Evolutionary conservation across 129 eudicot genomes (phyloP).

Genomic region (Logfia minima): DNA sequence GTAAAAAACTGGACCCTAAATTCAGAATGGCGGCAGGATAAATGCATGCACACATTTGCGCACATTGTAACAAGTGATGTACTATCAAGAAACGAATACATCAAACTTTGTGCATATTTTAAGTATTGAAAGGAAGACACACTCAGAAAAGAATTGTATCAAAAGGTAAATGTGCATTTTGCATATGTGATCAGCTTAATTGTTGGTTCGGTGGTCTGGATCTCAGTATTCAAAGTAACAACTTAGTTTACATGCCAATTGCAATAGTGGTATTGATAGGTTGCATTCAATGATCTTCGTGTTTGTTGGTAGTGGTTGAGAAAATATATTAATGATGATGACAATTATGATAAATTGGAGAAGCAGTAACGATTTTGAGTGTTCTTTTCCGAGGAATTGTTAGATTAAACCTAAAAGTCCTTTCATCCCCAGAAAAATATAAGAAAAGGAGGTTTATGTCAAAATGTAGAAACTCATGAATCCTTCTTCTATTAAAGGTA

Average conservation of each 20-base stretch:
- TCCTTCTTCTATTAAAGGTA: not conserved
- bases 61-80: not conserved
- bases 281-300: not conserved
- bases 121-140: too few species aligned
- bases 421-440: too few species aligned
- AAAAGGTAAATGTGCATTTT: too few species aligned
- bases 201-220: not conserved
- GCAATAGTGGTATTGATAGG: not conserved
- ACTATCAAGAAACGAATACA: too few species aligned
- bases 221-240: not conserved
- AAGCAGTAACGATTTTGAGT: not conserved
- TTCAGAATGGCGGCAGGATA: not conserved
- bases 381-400: not conserved
- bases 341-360: not conserved
- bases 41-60: not conserved
- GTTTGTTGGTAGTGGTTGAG: too few species aligned
- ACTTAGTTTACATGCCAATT: not conserved
- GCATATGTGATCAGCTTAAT: too few species aligned
- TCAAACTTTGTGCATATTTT: too few species aligned
- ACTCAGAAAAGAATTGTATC: too few species aligned
- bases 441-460: too few species aligned
- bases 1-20: not conserved
- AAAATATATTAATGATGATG: too few species aligned
- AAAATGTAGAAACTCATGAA: too few species aligned
- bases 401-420: too few species aligned